Evolutionary conservation across 371 early-diverging fungal genomes (phyloP), one percentile per base, ranked within the genome.

Genomic region (Syncephalastrum sp.): DNA sequence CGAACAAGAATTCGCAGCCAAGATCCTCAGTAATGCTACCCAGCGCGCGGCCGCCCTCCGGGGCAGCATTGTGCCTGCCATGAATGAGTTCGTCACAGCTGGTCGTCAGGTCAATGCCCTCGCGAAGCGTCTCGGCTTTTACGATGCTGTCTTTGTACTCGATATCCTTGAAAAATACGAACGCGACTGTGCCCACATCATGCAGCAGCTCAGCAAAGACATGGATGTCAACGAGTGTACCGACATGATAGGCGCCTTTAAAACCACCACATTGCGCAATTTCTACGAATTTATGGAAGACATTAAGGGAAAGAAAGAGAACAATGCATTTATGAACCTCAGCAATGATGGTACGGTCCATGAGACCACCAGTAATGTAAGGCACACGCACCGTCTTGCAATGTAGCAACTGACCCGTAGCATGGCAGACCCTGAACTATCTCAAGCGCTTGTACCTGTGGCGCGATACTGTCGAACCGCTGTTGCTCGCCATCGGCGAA

Each of bases 321-420:
- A 67, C 0, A 64, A 64, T 44, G 58, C 65, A 27, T 74, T 70
- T 23, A 68, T 72, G 24, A 77, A 75, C 14, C 73, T 91, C 48
- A 86, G 91, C 42, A 77, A 68, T 23, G 94, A 94, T 67, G 94
- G 92, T 59, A 92, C 92, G 23, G 92, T 94, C 2, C 90, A 92
- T 63, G 93, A 94, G 65, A 67, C 90, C 59, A 89, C 92, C 0
- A 89, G 87, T 66, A 83, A 85, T 65, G 93, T 89, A 82, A 65
- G 74, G 68, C 19, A 41, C 46, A 1, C 14, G 12, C 48, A 42
- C 2, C 38, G 0, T 10, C 10, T 33, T 33, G 38, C 38, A 33
- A 33, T 10, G 38, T 16, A 43, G 5, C 33, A 19, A 52, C 19
- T 54, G 29, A 48, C 50, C 10, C 24, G 2, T 5, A 14, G 42